Conservation (phyloP, 1,284 basidiomycete species). For the Farysia itapuensis region DNA sequence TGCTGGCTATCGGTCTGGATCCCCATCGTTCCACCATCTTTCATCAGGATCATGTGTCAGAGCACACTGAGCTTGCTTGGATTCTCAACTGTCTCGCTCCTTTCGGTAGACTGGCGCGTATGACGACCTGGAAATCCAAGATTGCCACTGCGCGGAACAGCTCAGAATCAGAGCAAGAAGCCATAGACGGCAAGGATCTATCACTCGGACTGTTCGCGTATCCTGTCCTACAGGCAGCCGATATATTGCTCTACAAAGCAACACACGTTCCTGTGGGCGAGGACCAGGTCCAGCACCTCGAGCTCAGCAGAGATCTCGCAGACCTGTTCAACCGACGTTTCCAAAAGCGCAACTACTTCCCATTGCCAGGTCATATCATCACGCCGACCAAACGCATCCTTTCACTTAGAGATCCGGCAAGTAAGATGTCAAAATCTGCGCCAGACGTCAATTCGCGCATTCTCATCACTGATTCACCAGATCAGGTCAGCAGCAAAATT, state of each 20-base stretch:
- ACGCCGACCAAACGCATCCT: constrained; percentile 71
- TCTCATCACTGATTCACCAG: constrained; percentile 74
- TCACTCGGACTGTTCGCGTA: constrained; percentile 86
- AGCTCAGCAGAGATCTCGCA: constrained; percentile 80
- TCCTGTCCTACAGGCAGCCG: constrained; percentile 89
- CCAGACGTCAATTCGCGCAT: constrained; percentile 79
- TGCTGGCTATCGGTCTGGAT: constrained; percentile 84
- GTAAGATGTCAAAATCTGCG: constrained; percentile 95
- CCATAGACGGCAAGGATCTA: constrained; percentile 78
- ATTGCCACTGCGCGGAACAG: constrained; percentile 72
- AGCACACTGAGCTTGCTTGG: constrained; percentile 90
- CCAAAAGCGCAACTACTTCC: constrained; percentile 67
- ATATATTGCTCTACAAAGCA: constrained; percentile 84
- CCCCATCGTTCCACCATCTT: constrained; percentile 76
- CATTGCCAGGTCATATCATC: constrained; percentile 72
- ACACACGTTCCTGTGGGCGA: constrained; percentile 94
- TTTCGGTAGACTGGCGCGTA: constrained; percentile 77
- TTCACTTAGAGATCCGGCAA: constrained; percentile 78
- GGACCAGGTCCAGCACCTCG: constrained; percentile 91
- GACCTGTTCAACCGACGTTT: constrained; percentile 75
- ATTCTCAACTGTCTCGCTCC: constrained; percentile 81
- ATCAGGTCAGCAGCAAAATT: constrained; percentile 72
- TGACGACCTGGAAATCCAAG: constrained; percentile 95
- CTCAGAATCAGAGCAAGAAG: constrained; percentile 68
- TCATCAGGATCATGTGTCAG: constrained; percentile 83